Evolutionary conservation across 2,329 filamentous ascomycete genomes (phyloP), one percentile per base, ranked within the genome.

Genomic region (Fusarium graminum): DNA sequence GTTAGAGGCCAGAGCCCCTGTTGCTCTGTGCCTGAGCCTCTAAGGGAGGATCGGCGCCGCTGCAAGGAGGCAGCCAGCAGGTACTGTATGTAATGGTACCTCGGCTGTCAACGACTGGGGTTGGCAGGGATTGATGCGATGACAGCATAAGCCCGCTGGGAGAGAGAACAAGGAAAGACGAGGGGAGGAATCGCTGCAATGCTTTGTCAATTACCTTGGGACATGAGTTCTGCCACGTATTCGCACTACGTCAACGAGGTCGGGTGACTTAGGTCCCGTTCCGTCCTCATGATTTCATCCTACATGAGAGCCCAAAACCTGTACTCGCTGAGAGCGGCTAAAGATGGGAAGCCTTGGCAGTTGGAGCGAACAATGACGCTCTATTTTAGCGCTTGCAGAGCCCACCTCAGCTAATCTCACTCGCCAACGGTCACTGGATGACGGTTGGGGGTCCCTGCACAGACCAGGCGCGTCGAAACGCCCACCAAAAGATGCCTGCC

Each of bases 331-430:
- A 38, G 46, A 51, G 41, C 49, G 53, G 54, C 50, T 47, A n/a
- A 25, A 36, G n/a, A 22, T 22, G 22, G 22, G 22, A 16, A 39
- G 49, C 29, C 59, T 60, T 60, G 64, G 41, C 56, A 51, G 36
- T 41, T 16, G n/a, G n/a, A n/a, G n/a, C n/a, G n/a, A 36, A 36
- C 45, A 52, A 60, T 67, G 64, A 67, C 53, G 63, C 60, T 43
- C 22, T 6, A 22, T 32, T 42, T 64, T 67, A 56, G 64, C 59
- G 64, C 67, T 67, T 65, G 36, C 46, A 57, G 56, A 63, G 65
- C 49, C 54, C 41, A 57, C 40, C 32, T 14, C 22, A 51, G 41
- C 43, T 29, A 59, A 52, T 67, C 52, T 61, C 50, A 54, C 44
- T 54, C 44, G 40, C 56, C 59, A 63, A 65, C 54, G 34, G 50